A percentile compares a stretch with the other conserved stretches of the same genome.
phyloP scores from a whole-genome alignment of 2,329 filamentous ascomycete genomes.

The Fusarium goolgardi region DNA sequence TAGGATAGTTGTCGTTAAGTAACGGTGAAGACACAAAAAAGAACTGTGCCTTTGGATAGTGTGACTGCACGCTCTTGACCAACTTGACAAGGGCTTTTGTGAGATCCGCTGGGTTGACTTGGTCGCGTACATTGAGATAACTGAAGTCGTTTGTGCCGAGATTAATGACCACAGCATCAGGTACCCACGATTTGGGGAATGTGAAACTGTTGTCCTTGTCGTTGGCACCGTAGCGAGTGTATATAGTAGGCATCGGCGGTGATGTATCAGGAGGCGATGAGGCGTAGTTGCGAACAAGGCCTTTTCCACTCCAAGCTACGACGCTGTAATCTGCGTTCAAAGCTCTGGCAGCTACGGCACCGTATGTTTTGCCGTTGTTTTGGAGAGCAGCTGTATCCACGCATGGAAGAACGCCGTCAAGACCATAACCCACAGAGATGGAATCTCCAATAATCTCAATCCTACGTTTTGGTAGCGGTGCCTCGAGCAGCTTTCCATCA shows the following conservation, averaged over 20 bases:
- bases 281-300: conserved; percentile 55
- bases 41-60: conserved; percentile 53
- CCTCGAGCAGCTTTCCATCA: conserved; percentile 38
- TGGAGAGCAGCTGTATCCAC: conserved; percentile 54
- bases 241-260: conserved; percentile 55
- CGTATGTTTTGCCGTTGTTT: conserved; percentile 57
- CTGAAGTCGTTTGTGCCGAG: conserved; percentile 59
- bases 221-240: conserved; percentile 57
- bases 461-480: conserved; percentile 46
- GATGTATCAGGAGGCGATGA: conserved; percentile 46
- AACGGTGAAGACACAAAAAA: conserved; percentile 57
- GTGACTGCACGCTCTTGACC: conserved; percentile 46
- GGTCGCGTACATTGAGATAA: conserved; percentile 49
- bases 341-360: conserved; percentile 55
- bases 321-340: conserved; percentile 57
- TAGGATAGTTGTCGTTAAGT: conserved; percentile 54
- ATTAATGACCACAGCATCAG: conserved; percentile 56
- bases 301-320: conserved; percentile 59
- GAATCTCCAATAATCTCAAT: conserved; percentile 60
- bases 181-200: conserved; percentile 48
- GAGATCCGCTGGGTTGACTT: conserved; percentile 46
- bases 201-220: conserved; percentile 54
- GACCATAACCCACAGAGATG: conserved; percentile 58
- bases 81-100: conserved; percentile 44
- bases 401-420: conserved; percentile 56